Base-by-base conservation (phyloP, 805 yeast species). In the Yarrowia bubula region DNA sequence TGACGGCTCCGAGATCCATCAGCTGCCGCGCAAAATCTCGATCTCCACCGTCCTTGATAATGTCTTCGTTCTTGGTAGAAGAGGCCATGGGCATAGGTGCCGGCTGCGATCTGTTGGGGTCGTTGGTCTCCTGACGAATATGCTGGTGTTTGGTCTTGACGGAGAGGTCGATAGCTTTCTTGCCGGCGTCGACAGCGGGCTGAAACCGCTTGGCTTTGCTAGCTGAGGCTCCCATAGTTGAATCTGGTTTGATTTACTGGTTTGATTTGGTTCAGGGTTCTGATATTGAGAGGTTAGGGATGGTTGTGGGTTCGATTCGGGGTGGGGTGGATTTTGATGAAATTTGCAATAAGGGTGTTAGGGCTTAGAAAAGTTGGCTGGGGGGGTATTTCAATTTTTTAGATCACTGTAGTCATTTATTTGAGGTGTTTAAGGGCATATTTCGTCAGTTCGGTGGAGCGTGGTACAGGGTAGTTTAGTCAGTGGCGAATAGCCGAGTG, bases 1-100 rank as follows among this genome's bases (percentile, higher is more conserved):
- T 58, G 17, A 58, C 51, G 13, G 64, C 64, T 1, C 64, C 64
- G 7, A 58, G 51, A n/a, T 35, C 33, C 64, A 58, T 58, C 15
- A 58, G 42, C 51, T 43, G 50, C 3, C 43, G 39, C 7, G 64
- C 64, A 43, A 58, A 58, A 11, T 58, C 51, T 10, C 37, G 50
- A 10, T 58, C 64, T 8, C 51, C 51, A 1, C 50, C 64, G 28
- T 58, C 51, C 28, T 14, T 5, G 2, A 55, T 17, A 31, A 55
- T 55, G 47, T 55, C 61, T 11, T 55, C 61, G 35, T 43, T 58
- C 41, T 58, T 58, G n/a, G 51, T 43, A 32, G 22, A 17, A 8
- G 64, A 58, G 13, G 61, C 61, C 61, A 55, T 39, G 31, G 61
- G 60, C 60, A 51, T 51, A 4, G 63, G 64, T 0, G 51, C 51